A percentile compares a stretch with the other conserved stretches of the same genome.
Evolutionary conservation across 352 stramenopile species (phyloP).

Genomic region (Phytophthora parvispora): DNA sequence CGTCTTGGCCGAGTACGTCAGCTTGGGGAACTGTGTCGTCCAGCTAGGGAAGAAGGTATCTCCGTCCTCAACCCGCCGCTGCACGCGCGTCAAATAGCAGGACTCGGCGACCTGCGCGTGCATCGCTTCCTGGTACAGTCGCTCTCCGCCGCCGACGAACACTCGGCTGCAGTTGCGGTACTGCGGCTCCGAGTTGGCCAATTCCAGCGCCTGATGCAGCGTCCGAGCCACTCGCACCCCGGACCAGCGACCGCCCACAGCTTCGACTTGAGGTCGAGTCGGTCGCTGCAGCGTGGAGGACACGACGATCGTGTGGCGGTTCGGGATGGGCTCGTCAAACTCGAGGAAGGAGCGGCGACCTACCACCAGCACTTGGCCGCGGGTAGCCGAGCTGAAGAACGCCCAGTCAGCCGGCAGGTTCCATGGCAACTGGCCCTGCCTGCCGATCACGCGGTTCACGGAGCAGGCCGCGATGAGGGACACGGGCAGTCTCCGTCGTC

Average conservation of each 20-base stretch:
- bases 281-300: conserved; percentile 21
- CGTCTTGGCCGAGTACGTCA: conserved; percentile 46
- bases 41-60: conserved; percentile 72
- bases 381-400: conserved; percentile 71
- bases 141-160: conserved; percentile 74
- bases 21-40: conserved; percentile 48
- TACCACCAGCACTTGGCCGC: conserved; percentile 68
- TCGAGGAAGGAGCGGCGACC: conserved; percentile 70
- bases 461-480: conserved; percentile 79
- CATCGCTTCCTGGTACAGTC: conserved; percentile 72
- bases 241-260: conserved; percentile 6
- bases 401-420: conserved; percentile 71
- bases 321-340: conserved; percentile 51
- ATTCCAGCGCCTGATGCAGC: conserved; percentile 53
- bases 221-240: conserved; percentile 45
- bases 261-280: neutral
- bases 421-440: conserved; percentile 65
- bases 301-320: conserved; percentile 75
- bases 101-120: conserved; percentile 48
- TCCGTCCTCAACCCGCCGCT: conserved; percentile 47
- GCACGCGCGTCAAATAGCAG: conserved; percentile 75
- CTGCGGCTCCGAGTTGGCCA: conserved; percentile 36
- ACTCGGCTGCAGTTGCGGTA: conserved; percentile 55
- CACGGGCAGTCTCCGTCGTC: conserved; percentile 37
- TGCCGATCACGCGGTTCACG: conserved; percentile 76